phyloP scores from a whole-genome alignment of 1,284 basidiomycete species.

The Boletus albobrunnescens region DNA sequence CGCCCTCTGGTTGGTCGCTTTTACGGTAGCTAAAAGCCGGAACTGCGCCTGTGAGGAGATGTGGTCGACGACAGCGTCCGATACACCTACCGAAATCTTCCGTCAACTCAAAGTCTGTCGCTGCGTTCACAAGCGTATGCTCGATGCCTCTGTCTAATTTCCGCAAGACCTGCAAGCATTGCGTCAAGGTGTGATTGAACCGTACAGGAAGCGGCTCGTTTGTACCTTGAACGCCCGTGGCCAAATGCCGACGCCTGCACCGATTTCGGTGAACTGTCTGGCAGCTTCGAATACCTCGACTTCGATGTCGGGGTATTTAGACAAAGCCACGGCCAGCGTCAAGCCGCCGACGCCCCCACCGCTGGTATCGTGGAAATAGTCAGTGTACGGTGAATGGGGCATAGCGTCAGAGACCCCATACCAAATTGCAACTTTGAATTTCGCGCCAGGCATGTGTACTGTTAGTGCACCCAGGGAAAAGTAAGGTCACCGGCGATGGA shows the following conservation, averaged over 20 bases:
- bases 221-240: constrained; percentile 36
- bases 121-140: constrained; percentile 40
- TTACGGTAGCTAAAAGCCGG: constrained; percentile 46
- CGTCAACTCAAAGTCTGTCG: constrained; percentile 37
- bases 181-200: not conserved
- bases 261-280: constrained; percentile 44
- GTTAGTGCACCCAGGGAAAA: not conserved
- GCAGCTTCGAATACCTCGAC: constrained; percentile 53
- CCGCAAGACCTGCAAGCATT: constrained; percentile 44
- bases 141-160: constrained; percentile 44
- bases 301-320: constrained; percentile 47
- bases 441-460: constrained; percentile 17
- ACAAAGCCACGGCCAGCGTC: constrained; percentile 42
- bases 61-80: not conserved
- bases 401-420: constrained; percentile 4
- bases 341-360: constrained; percentile 55
- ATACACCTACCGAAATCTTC: constrained; percentile 33
- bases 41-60: constrained; percentile 30
- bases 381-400: not conserved
- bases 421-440: constrained; percentile 34
- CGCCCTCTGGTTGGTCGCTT: constrained; percentile 46
- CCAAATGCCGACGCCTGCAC: constrained; percentile 58
- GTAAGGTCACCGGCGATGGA: not conserved
- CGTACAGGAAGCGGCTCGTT: not conserved
- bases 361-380: constrained; percentile 23